Base-by-base conservation (phyloP, 2,329 filamentous ascomycete species). In the Alternaria triticina region DNA sequence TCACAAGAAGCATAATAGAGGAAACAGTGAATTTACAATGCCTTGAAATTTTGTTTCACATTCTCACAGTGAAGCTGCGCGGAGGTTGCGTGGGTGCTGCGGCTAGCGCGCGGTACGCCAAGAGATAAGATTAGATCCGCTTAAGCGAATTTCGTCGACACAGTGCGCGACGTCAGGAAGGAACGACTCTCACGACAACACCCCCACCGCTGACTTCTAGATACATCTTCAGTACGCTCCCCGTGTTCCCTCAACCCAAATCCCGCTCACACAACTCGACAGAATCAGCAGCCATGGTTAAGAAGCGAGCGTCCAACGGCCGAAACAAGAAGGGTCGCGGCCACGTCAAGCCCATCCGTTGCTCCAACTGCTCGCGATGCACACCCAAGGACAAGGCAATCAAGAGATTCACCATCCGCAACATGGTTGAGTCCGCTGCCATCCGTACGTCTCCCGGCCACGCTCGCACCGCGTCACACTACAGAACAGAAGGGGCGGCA, bases 371-470 rank as follows among this genome's bases (percentile, higher is more conserved):
- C 90, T 93, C 87, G 78, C 87, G 81, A 83, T 90, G 83, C 84
- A 96, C 92, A 67, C 94, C 94, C 84, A 99, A 99, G 91, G 96
- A 99, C 83, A 99, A 99, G 93, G 96, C 96, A 78, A 98, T 99
- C 90, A 99, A 99, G 94, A 90, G 96, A 87, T 99, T 99, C 90
- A 99, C 96, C 87, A 92, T 99, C 89, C 92, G 96, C 85, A 98
- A 99, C 92, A 99, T 99, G 96, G 96, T 99, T 77, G 96, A 99
- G 88, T 97, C 94, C 81, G 96, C 96, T 82, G 96, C 96, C 82
- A 98, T 99, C 85, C 96, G 96, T 98, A 94, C 81, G 94, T 93
- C 64, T 62, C 63, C 63, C 63, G 47, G 57, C 17, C 56, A 40
- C 67, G 28, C 61, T 27, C 52, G 45, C 40, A 58, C 52, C 20